These are phyloP conservation scores for Hymenoscyphus repandus DNA, from an alignment of 2,329 filamentous ascomycete species.

Conservation along the genomic window DNA sequence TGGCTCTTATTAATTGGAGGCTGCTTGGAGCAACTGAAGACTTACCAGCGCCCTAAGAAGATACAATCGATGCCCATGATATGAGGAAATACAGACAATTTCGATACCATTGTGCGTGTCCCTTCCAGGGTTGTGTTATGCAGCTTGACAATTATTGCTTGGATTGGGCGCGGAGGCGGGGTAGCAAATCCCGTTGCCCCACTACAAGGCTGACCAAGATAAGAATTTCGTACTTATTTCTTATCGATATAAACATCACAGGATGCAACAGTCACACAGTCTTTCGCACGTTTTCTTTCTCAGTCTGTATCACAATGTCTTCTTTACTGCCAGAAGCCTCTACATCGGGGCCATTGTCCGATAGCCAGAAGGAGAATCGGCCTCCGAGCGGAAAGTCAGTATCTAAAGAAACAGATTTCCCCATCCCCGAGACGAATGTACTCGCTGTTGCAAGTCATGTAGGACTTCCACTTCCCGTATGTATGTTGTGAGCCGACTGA, in stretches of 20 bases:
- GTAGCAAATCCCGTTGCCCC: no score
- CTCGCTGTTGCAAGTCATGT: constrained; percentile 95
- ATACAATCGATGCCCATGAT: no score
- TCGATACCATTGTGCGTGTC: background rate
- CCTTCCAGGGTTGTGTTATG: background rate
- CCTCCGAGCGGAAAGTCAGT: constrained; percentile 13
- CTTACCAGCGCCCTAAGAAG: background rate
- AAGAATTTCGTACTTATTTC: constrained; percentile 3
- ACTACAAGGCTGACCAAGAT: constrained; percentile 8
- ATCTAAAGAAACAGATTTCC: constrained; percentile 23
- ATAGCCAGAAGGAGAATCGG: background rate
- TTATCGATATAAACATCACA: background rate
- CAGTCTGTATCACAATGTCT: no score
- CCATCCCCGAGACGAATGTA: constrained; percentile 59
- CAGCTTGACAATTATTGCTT: no score
- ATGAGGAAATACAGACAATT: no score
- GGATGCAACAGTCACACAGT: no score
- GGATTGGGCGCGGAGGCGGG: no score
- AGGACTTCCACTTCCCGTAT: constrained; percentile 37
- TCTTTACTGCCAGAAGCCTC: no score
- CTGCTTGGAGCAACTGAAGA: background rate
- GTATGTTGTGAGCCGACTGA: constrained; percentile 18
- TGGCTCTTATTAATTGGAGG: constrained; percentile 1
- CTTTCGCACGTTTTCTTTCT: no score
- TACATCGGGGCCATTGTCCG: no score